Conservation (phyloP, 306 rosid genomes). For the Carpinus fangiana region DNA sequence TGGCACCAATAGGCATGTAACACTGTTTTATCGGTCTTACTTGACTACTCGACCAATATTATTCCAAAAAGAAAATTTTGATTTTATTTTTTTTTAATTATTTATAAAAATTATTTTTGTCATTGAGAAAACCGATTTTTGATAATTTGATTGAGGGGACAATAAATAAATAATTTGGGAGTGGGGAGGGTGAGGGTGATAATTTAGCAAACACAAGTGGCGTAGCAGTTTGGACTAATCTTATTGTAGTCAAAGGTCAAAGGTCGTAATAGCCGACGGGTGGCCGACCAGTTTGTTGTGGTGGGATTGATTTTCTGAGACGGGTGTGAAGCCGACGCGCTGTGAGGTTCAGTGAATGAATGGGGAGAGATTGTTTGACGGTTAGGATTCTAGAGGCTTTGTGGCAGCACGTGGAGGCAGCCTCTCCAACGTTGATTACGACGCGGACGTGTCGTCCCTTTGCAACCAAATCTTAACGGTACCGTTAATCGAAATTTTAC, state of each 20-base stretch:
- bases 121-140: too few species aligned
- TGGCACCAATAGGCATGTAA: too few species aligned
- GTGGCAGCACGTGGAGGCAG: slow-evolving; percentile 13
- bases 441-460: slow-evolving; percentile 1
- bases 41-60: too few species aligned
- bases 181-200: neutral
- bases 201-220: too few species aligned
- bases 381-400: neutral
- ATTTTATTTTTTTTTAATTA: too few species aligned
- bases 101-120: too few species aligned
- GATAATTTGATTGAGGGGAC: too few species aligned
- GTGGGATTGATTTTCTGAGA: neutral
- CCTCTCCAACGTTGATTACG: slow-evolving; percentile 15
- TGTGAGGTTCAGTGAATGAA: neutral
- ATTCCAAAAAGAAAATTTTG: too few species aligned
- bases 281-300: slow-evolving; percentile 1
- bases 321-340: neutral
- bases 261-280: slow-evolving; percentile 19
- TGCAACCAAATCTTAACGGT: neutral
- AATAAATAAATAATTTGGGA: neutral
- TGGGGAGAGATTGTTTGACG: neutral
- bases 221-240: slow-evolving; percentile 8
- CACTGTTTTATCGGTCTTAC: too few species aligned
- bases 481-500: neutral
- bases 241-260: slow-evolving; percentile 17